Evolutionary conservation across 371 early-diverging fungal genomes (phyloP).

Genomic region (Batkoa obscura): DNA sequence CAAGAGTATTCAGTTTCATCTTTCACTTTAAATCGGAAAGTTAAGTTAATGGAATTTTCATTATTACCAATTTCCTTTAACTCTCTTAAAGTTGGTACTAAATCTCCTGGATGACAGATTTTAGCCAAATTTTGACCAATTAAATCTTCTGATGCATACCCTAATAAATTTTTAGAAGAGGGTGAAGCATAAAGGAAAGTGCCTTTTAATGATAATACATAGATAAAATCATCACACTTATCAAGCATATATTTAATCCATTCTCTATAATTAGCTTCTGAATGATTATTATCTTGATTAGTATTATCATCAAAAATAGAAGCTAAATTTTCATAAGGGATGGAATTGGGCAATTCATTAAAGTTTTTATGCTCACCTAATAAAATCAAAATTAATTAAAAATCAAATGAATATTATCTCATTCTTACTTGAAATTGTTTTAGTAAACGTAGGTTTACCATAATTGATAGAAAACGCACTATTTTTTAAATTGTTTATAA

Average conservation of each 20-base stretch:
- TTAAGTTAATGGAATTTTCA: conserved; percentile 20
- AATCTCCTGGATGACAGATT: conserved; percentile 39
- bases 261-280: conserved; percentile 13
- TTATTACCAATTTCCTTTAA: conserved; percentile 17
- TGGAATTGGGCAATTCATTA: not conserved
- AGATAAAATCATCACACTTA: conserved; percentile 29
- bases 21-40: conserved; percentile 33
- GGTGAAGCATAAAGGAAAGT: conserved; percentile 35
- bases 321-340: not conserved
- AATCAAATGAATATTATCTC: too few species aligned
- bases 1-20: conserved; percentile 33
- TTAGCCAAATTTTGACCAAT: conserved; percentile 27
- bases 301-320: too few species aligned
- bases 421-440: too few species aligned
- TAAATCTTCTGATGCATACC: conserved; percentile 30
- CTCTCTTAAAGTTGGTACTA: conserved; percentile 40
- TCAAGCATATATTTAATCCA: conserved; percentile 21
- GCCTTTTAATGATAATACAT: conserved; percentile 39
- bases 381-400: too few species aligned
- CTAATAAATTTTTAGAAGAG: conserved; percentile 21
- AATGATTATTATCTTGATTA: too few species aligned
- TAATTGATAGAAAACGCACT: conserved; percentile 33
- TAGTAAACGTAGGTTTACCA: conserved; percentile 17
- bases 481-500: conserved; percentile 33
- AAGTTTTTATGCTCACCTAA: too few species aligned